A percentile compares a stretch with the other conserved stretches of the same genome.
Conservation (phyloP, 768 basidiomycete genomes). For the Baorangia bicolor region DNA sequence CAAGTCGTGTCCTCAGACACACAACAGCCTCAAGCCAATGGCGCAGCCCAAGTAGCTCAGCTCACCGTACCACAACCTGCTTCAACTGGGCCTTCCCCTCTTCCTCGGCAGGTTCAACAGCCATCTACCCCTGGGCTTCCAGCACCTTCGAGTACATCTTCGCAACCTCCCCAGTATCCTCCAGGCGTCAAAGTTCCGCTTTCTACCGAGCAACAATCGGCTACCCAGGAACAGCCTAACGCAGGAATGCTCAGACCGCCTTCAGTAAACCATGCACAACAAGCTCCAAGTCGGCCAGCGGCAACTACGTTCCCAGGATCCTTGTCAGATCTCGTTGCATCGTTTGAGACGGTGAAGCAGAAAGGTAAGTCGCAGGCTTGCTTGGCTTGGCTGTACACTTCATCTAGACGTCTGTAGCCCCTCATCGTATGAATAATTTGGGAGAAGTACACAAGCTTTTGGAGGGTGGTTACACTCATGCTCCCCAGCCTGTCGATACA, state of each 20-base stretch:
- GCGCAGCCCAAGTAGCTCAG: slow-evolving; percentile 26
- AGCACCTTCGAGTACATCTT: slow-evolving; percentile 11
- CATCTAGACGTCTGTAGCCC: slow-evolving; percentile 41
- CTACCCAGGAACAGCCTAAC: slow-evolving; percentile 33
- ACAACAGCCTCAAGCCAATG: slow-evolving; percentile 40
- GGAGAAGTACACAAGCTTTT: slow-evolving; percentile 91
- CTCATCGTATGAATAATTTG: slow-evolving; percentile 83
- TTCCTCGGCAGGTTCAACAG: slow-evolving; percentile 50
- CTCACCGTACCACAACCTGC: slow-evolving; percentile 32
- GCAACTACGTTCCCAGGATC: slow-evolving; percentile 72
- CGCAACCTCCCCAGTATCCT: slow-evolving; percentile 55
- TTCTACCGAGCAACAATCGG: slow-evolving; percentile 39
- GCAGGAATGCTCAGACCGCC: slow-evolving; percentile 51
- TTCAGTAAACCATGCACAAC: slow-evolving; percentile 49
- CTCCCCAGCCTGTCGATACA: slow-evolving; percentile 91
- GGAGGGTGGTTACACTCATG: slow-evolving; percentile 84
- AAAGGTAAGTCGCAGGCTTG: slow-evolving; percentile 60
- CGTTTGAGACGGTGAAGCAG: slow-evolving; percentile 95
- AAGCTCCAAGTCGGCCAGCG: slow-evolving; percentile 39
- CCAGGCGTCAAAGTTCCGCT: slow-evolving; percentile 64
- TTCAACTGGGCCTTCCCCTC: slow-evolving; percentile 44
- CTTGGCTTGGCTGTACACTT: not conserved
- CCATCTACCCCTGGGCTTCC: slow-evolving; percentile 29
- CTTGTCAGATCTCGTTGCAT: slow-evolving; percentile 88
- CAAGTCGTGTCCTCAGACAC: slow-evolving; percentile 37